phyloP scores from a whole-genome alignment of 1,284 basidiomycete genomes.

The Hemileia vastatrix region DNA sequence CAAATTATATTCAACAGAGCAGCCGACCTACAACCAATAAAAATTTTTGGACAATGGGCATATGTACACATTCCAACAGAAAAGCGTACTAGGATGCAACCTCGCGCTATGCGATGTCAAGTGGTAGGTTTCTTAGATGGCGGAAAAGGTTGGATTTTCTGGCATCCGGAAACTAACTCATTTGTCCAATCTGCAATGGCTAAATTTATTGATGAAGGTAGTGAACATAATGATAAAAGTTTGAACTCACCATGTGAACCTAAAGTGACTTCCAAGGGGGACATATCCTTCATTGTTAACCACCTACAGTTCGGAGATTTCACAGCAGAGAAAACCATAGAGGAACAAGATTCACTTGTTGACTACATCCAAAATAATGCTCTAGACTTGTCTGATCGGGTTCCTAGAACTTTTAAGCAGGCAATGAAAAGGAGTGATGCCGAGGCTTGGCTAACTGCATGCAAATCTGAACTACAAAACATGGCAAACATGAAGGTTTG shows the following conservation, averaged over 20 bases:
- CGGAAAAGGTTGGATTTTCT: slow-evolving; percentile 3
- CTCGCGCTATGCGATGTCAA: background rate
- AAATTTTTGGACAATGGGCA: background rate
- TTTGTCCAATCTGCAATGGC: background rate
- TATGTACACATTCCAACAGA: background rate
- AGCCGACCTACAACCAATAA: no score
- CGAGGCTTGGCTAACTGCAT: slow-evolving; percentile 1
- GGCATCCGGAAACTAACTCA: background rate
- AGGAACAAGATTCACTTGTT: background rate
- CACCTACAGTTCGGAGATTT: background rate
- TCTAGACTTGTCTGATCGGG: background rate
- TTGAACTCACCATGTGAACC: no score
- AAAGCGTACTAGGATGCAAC: background rate
- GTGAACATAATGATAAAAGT: no score
- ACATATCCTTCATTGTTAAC: no score
- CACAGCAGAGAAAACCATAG: background rate
- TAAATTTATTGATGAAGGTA: no score
- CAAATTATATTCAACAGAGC: no score
- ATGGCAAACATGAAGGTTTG: slow-evolving; percentile 2
- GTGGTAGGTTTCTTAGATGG: background rate
- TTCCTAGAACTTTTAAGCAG: background rate
- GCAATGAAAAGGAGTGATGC: background rate
- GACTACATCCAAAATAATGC: no score
- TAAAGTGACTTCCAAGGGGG: no score
- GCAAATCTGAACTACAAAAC: slow-evolving; percentile 1